phyloP scores from a whole-genome alignment of 2,329 filamentous ascomycete genomes.

The Microascus cirrosus region DNA sequence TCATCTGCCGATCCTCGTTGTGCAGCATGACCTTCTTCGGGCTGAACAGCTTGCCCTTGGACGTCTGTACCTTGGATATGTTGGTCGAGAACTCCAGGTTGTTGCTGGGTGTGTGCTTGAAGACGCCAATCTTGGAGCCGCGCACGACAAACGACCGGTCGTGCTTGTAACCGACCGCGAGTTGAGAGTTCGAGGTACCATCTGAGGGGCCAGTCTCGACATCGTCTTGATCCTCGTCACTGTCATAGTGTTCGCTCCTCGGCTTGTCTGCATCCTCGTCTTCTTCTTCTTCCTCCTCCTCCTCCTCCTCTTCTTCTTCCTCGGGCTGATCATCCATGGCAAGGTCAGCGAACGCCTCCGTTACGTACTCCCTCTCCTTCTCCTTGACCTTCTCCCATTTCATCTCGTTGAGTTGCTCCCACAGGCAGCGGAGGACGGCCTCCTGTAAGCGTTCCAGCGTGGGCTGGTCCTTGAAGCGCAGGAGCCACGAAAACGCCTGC shows the following conservation, averaged over 20 bases:
- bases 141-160: slow-evolving; percentile 95
- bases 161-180: slow-evolving; percentile 94
- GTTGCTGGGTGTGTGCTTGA: slow-evolving; percentile 91
- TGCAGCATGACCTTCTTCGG: slow-evolving; percentile 97
- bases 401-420: slow-evolving; percentile 89
- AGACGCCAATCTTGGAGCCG: slow-evolving; percentile 96
- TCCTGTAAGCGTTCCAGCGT: slow-evolving; percentile 82
- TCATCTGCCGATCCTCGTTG: slow-evolving; percentile 79
- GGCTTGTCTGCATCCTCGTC: slow-evolving; percentile 55
- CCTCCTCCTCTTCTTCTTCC: slow-evolving; percentile 35
- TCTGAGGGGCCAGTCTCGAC: slow-evolving; percentile 57
- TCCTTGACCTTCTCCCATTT: slow-evolving; percentile 94
- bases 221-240: slow-evolving; percentile 71
- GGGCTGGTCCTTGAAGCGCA: slow-evolving; percentile 78
- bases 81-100: slow-evolving; percentile 93
- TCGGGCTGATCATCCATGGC: slow-evolving; percentile 68
- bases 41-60: slow-evolving; percentile 75
- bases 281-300: slow-evolving; percentile 24
- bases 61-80: slow-evolving; percentile 90
- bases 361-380: slow-evolving; percentile 83
- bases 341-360: slow-evolving; percentile 91
- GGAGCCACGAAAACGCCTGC: slow-evolving; percentile 86
- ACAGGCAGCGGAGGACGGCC: slow-evolving; percentile 87
- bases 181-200: slow-evolving; percentile 80
- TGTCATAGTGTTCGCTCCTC: slow-evolving; percentile 57